phyloP scores from a whole-genome alignment of 1,139 yeast species.

The Meyerozyma carpophila region DNA sequence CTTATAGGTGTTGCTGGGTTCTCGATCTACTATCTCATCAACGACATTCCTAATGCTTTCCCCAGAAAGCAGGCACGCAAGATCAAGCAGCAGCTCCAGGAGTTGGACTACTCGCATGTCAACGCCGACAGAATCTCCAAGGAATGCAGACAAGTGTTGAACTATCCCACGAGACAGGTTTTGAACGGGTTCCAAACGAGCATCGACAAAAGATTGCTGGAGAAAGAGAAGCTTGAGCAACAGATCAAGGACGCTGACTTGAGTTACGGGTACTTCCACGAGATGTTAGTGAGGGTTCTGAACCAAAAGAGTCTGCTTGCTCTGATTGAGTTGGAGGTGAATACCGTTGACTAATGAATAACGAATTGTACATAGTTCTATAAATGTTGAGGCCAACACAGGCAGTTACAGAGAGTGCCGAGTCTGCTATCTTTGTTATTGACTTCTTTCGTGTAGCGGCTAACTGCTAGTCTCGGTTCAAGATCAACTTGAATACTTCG shows the following conservation, averaged over 20 bases:
- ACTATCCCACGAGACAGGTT: conserved; percentile 80
- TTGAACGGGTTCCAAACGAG: conserved; percentile 68
- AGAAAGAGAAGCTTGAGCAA: conserved; percentile 52
- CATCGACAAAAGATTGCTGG: conserved; percentile 58
- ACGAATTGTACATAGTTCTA: conserved; percentile 1
- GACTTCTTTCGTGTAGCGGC: too few species aligned
- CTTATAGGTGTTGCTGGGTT: conserved; percentile 50
- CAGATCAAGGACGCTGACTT: conserved; percentile 54
- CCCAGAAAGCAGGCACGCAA: conserved; percentile 79
- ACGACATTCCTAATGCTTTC: conserved; percentile 84
- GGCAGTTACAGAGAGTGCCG: too few species aligned
- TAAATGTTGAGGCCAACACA: not conserved
- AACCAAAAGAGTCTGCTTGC: conserved; percentile 43
- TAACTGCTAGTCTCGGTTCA: too few species aligned
- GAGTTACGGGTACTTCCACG: conserved; percentile 56
- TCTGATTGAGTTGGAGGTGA: conserved; percentile 50
- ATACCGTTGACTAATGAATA: conserved; percentile 33
- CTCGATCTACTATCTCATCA: conserved; percentile 60
- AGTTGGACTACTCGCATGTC: conserved; percentile 68
- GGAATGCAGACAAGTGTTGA: conserved; percentile 78
- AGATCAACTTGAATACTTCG: too few species aligned
- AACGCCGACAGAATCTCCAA: conserved; percentile 76
- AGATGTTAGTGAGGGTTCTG: conserved; percentile 43
- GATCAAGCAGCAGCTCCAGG: conserved; percentile 55
- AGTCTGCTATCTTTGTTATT: too few species aligned